Base-by-base conservation (phyloP, 306 rosid genomes). In the Cajanus cajan region DNA sequence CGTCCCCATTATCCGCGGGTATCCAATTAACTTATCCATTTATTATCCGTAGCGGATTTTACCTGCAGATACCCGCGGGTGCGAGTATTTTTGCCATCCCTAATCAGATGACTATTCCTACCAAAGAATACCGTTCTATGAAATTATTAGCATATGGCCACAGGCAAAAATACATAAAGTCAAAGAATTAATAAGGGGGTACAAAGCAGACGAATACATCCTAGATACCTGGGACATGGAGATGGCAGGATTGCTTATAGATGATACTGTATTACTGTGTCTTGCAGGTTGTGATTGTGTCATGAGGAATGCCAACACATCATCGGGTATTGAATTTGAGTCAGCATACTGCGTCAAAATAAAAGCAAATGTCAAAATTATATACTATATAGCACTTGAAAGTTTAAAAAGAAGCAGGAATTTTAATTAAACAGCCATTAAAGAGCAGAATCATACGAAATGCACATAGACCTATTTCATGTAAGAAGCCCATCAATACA, bases 141-240 rank as follows among this genome's bases (percentile, higher is more conserved):
- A 40, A 25, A 24, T 59, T 48, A 44, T 25, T 76, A 76, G 69
- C 71, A 77, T 66, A 22, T 15, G 59, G 66, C 11, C 67, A 51
- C 18, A 57, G 34, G 39, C 44, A 67, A 24, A 15, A 37, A 25
- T n/a, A 69, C 59, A 63, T 31, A 47, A 77, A 71, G 18, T 68
- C 65, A 78, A 44, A 58, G 28, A 64, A 65, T 18, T 65, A 28
- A 47, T 18, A 71, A 34, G 5, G 11, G 10, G 4, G 37, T 28
- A 54, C 31, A 54, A 2, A 22, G 34, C 50, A 78, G 40, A 31
- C 15, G 45, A 76, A 45, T 63, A 47, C 54, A 62, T 43, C 67
- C 70, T 45, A 31, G 76, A 83, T 83, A 88, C 92, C 85, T 88
- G 84, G 0, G 86, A 43, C 78, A 79, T 41, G 52, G 87, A 43